Conservation (phyloP, 805 yeast species). For the Candida bentonensis region DNA sequence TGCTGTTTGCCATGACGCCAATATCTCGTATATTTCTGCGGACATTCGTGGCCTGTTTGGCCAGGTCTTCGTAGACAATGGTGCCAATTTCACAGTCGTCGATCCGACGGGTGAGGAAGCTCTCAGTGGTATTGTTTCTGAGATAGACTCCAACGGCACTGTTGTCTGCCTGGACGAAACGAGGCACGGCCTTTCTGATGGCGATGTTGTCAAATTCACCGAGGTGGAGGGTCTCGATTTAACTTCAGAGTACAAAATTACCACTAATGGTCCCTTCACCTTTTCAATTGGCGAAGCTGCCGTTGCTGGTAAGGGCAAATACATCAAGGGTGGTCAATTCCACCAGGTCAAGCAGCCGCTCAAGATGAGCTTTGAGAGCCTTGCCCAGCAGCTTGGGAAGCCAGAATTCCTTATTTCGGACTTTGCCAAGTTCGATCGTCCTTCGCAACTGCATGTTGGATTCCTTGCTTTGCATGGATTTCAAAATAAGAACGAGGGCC, state of each 20-base stretch:
- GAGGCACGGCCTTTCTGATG: constrained; percentile 90
- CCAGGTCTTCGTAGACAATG: constrained; percentile 79
- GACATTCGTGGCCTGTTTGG: constrained; percentile 85
- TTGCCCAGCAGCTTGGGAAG: constrained; percentile 45
- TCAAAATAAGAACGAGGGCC: constrained; percentile 43
- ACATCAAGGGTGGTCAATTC: constrained; percentile 75
- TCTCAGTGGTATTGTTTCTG: constrained; percentile 70
- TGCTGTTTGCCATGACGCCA: constrained; percentile 54
- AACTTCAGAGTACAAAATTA: constrained; percentile 58
- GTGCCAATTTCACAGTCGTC: constrained; percentile 60
- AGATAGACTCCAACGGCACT: constrained; percentile 74
- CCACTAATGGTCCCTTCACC: constrained; percentile 90
- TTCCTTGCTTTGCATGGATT: constrained; percentile 81
- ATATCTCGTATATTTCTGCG: constrained; percentile 68
- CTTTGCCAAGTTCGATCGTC: constrained; percentile 88
- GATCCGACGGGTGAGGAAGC: constrained; percentile 95
- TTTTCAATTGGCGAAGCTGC: constrained; percentile 45
- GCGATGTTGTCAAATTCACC: constrained; percentile 71
- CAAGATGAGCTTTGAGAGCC: constrained; percentile 44
- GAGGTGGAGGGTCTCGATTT: constrained; percentile 77
- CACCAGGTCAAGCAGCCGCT: constrained; percentile 83
- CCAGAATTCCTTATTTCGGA: constrained; percentile 80
- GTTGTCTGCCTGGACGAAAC: constrained; percentile 88
- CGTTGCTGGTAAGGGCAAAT: constrained; percentile 44
- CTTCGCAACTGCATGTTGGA: constrained; percentile 80